A percentile compares a stretch with the other conserved stretches of the same genome.
phyloP scores from a whole-genome alignment of 176 grass and related monocot genomes.

The Bolboschoenus planiculmis region DNA sequence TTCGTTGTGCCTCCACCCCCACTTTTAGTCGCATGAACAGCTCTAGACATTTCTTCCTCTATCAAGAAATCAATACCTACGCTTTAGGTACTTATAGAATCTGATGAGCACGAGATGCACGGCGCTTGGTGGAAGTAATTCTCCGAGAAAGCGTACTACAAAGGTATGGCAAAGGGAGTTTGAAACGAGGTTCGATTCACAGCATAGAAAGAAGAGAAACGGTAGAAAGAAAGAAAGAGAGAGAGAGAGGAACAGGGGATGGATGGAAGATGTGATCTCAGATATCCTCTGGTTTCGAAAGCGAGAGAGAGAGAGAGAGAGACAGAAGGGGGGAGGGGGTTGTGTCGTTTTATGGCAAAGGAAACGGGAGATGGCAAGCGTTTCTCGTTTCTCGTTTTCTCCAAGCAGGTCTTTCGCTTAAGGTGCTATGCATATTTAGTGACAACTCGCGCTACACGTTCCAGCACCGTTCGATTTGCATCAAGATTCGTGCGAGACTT shows the following conservation, averaged over 20 bases:
- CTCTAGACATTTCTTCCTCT: constrained; percentile 7
- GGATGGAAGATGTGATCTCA: not conserved
- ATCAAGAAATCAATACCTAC: not conserved
- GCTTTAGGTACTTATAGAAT: not conserved
- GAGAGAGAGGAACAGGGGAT: not conserved
- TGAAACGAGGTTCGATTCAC: not conserved
- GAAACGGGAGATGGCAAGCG: constrained; percentile 11
- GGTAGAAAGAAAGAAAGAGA: not conserved
- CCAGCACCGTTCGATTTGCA: too few relatives aligned
- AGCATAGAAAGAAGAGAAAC: not conserved
- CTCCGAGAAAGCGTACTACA: not conserved
- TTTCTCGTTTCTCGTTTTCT: not conserved
- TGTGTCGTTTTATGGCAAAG: constrained; percentile 22
- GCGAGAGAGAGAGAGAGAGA: constrained; percentile 1
- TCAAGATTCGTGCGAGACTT: too few relatives aligned
- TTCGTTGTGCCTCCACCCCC: not conserved
- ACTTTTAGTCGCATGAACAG: constrained; percentile 6
- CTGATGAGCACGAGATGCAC: not conserved
- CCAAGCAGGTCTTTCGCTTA: too few relatives aligned
- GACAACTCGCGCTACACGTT: too few relatives aligned
- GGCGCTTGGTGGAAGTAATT: not conserved
- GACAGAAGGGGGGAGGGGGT: too few relatives aligned
- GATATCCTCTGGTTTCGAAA: not conserved
- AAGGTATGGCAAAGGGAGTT: not conserved
- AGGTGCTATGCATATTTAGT: too few relatives aligned